phyloP scores from a whole-genome alignment of 2,329 filamentous ascomycete species.

The Rhinocladiella mackenziei region DNA sequence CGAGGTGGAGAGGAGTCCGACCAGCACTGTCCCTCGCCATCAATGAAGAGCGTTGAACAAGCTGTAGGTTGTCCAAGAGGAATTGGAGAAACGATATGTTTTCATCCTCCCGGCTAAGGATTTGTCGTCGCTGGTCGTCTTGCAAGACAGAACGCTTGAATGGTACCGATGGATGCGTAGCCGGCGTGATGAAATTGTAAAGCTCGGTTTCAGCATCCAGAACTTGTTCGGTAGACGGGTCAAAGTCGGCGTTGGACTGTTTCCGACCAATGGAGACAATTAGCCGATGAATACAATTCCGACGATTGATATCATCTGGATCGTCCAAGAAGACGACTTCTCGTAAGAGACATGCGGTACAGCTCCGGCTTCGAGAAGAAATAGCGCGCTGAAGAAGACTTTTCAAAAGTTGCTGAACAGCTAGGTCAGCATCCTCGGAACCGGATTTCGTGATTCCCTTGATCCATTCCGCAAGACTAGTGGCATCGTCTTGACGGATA shows the following conservation, averaged over 20 bases:
- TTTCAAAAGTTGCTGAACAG: conserved; percentile 37
- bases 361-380: conserved; percentile 68
- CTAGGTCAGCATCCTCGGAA: conserved; percentile 23
- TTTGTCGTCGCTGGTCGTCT: conserved; percentile 58
- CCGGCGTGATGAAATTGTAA: conserved; percentile 74
- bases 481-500: conserved; percentile 64
- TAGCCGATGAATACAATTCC: conserved; percentile 88
- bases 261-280: conserved; percentile 87
- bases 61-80: conserved; percentile 64
- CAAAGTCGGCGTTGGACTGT: conserved; percentile 52
- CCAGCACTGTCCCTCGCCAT: conserved; percentile 71
- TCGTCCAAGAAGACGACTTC: conserved; percentile 72
- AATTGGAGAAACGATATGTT: conserved; percentile 64
- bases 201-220: conserved; percentile 51
- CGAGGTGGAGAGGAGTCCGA: conserved; percentile 84
- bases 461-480: conserved; percentile 36
- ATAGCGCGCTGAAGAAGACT: conserved; percentile 48
- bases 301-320: conserved; percentile 85
- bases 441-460: conserved; percentile 7
- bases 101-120: conserved; percentile 67
- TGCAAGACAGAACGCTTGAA: conserved; percentile 61
- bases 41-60: conserved; percentile 65
- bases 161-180: conserved; percentile 62
- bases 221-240: conserved; percentile 52
- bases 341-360: conserved; percentile 66